These are phyloP conservation scores for Pythium dissimile DNA, from an alignment of 352 stramenopile species.

Conservation along the genomic window DNA sequence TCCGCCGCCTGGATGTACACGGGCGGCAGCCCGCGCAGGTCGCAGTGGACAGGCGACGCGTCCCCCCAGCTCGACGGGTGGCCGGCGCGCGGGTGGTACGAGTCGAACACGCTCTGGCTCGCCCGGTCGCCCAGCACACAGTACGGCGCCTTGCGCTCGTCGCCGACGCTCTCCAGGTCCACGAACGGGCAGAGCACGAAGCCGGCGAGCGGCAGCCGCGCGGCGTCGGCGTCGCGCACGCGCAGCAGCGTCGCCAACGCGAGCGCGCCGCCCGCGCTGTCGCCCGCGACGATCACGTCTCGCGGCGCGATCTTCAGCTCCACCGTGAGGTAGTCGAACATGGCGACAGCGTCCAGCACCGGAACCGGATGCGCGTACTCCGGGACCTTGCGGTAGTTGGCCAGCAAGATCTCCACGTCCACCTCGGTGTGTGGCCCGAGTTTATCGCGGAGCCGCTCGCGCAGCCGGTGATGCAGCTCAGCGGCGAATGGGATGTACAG, in stretches of 20 bases:
- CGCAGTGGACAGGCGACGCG: conserved; percentile 18
- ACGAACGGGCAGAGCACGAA: conserved; percentile 39
- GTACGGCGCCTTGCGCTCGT: conserved; percentile 20
- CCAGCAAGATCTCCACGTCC: conserved; percentile 29
- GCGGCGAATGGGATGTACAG: conserved; percentile 40
- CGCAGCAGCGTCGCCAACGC: conserved; percentile 17
- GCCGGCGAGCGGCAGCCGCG: conserved; percentile 27
- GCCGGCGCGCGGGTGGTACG: conserved; percentile 17
- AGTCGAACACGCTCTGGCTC: conserved; percentile 1
- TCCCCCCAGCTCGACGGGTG: conserved; percentile 18
- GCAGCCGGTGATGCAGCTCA: conserved; percentile 13
- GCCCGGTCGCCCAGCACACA: conserved; percentile 15
- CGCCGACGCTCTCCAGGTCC: conserved; percentile 28
- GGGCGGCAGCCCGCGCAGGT: conserved; percentile 9
- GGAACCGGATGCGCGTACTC: conserved; percentile 15
- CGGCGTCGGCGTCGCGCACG: conserved; percentile 22
- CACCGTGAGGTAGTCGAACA: conserved; percentile 24
- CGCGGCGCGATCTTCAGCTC: conserved; percentile 40
- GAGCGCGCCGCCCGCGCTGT: conserved; percentile 19
- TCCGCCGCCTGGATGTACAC: conserved; percentile 17
- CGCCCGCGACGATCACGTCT: conserved; percentile 24
- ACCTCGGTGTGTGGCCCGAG: conserved; percentile 28
- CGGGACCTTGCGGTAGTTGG: conserved; percentile 28
- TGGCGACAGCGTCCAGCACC: conserved; percentile 8
- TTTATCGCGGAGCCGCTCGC: conserved; percentile 18